These are phyloP conservation scores for Saksenaea oblongispora DNA, from an alignment of 371 early-diverging fungal species.

Conservation along the genomic window DNA sequence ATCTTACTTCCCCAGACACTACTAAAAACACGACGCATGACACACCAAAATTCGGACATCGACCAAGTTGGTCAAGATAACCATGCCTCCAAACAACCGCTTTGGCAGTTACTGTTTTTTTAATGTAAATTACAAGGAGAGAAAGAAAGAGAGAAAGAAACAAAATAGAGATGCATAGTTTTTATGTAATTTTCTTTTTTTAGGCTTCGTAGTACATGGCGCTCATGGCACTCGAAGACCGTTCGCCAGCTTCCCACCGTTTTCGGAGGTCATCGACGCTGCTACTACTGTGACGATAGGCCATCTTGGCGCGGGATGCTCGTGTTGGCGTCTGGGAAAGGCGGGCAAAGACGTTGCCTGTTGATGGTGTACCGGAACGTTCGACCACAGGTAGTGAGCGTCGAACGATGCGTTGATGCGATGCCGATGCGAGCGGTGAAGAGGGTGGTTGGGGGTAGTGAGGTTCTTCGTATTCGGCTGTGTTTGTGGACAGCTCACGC, in stretches of 20 bases:
- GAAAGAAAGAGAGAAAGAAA: background rate
- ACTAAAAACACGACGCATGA: too few species aligned
- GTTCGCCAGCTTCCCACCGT: constrained; percentile 22
- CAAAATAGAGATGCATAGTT: background rate
- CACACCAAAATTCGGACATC: too few species aligned
- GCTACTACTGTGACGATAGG: constrained; percentile 26
- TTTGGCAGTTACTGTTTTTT: too few species aligned
- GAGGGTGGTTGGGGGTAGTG: constrained; percentile 22
- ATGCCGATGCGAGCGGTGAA: constrained; percentile 17
- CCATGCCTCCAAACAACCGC: too few species aligned
- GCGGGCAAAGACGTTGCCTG: constrained; percentile 45
- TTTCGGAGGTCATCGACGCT: constrained; percentile 26
- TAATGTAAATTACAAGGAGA: background rate
- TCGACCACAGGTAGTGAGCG: constrained; percentile 5
- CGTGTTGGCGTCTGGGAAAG: constrained; percentile 47
- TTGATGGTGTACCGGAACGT: constrained; percentile 26
- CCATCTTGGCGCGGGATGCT: constrained; percentile 47
- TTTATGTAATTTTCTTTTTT: background rate
- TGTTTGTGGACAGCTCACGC: constrained; percentile 32
- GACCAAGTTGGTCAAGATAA: too few species aligned
- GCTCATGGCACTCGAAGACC: constrained; percentile 10
- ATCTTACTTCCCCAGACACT: too few species aligned
- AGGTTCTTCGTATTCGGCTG: constrained; percentile 9
- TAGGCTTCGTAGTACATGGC: background rate
- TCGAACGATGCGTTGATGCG: background rate